phyloP scores from a whole-genome alignment of 164 flowering plant species.

The grape (Vitis vinifera) region ASM3070453v1 NC_081818.1:3131501-3132000 shows the following conservation, averaged over 20 bases:
- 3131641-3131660: not conserved
- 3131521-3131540: slow-evolving; percentile 57
- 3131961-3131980: not conserved
- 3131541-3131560: slow-evolving; percentile 21
- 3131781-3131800: slow-evolving; percentile 43
- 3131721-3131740: slow-evolving; percentile 60
- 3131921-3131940: slow-evolving; percentile 20
- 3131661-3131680: slow-evolving; percentile 59
- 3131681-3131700: slow-evolving; percentile 54
- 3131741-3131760: slow-evolving; percentile 34
- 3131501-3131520: slow-evolving; percentile 72
- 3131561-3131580: slow-evolving; percentile 30
- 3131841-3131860: slow-evolving; percentile 5
- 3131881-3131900: slow-evolving; percentile 32
- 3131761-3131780: slow-evolving; percentile 79
- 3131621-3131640: slow-evolving; percentile 55
- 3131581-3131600: slow-evolving; percentile 66
- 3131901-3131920: slow-evolving; percentile 1
- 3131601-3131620: slow-evolving; percentile 62
- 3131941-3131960: not conserved
- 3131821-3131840: slow-evolving; percentile 17
- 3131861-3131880: slow-evolving; percentile 26
- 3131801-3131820: slow-evolving; percentile 43
- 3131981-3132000: slow-evolving; percentile 10
- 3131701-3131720: slow-evolving; percentile 51